A percentile compares a stretch with the other conserved stretches of the same genome.
phyloP scores from a whole-genome alignment of 768 basidiomycete genomes.

The Boletus rubroflammeus region DNA sequence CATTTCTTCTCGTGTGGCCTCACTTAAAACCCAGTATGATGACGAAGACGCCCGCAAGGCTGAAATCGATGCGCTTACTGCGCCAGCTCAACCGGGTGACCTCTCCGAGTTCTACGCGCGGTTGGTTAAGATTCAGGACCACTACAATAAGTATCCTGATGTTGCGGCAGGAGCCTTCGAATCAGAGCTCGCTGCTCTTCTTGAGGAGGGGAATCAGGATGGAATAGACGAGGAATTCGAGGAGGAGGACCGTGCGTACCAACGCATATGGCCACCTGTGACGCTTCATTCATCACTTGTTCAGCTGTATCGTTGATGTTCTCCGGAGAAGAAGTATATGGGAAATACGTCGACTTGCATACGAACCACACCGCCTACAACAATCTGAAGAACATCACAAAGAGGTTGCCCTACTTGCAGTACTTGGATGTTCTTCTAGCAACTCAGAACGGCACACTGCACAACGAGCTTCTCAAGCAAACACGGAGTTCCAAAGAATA shows the following conservation, averaged over 20 bases:
- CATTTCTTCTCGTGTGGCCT: constrained; percentile 61
- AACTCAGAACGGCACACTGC: constrained; percentile 56
- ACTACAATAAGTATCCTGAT: constrained; percentile 95
- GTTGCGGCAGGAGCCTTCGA: constrained; percentile 77
- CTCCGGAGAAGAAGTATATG: constrained; percentile 94
- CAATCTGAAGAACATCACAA: constrained; percentile 84
- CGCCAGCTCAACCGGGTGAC: constrained; percentile 59
- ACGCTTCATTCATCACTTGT: constrained; percentile 10
- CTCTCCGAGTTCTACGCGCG: constrained; percentile 94
- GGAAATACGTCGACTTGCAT: constrained; percentile 93
- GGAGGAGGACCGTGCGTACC: constrained; percentile 79
- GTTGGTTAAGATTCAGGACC: constrained; percentile 93
- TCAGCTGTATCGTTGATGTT: constrained; percentile 80
- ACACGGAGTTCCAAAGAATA: constrained; percentile 70
- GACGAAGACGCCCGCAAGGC: constrained; percentile 69
- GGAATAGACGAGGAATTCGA: constrained; percentile 65
- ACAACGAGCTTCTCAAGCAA: constrained; percentile 66
- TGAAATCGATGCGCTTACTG: constrained; percentile 64
- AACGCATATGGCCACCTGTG: neutral
- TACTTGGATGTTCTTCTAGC: constrained; percentile 85
- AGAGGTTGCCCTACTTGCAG: constrained; percentile 85
- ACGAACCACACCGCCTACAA: constrained; percentile 82
- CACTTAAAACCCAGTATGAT: constrained; percentile 70
- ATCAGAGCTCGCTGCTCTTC: constrained; percentile 74
- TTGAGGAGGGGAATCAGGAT: constrained; percentile 74